Conservation (phyloP, 2,329 filamentous ascomycete species). For the Alternaria gaisen region DNA sequence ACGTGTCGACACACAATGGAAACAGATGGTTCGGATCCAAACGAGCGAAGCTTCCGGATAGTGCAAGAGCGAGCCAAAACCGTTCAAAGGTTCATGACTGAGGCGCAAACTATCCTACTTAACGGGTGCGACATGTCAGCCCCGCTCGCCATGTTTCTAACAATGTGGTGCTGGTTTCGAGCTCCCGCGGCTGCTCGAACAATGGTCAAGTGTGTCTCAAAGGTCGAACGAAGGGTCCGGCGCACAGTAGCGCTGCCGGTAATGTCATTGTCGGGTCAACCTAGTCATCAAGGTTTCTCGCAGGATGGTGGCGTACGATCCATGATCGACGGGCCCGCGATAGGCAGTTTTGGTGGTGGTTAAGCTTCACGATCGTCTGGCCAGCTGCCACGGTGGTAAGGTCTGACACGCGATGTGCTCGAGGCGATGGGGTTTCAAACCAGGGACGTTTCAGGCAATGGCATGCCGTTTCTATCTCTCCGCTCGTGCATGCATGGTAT, state of each 20-base stretch:
- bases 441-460: conserved; percentile 38
- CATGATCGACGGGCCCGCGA: conserved; percentile 31
- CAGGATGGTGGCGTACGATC: conserved; percentile 25
- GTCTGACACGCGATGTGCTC: conserved; percentile 47
- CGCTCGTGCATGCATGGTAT: conserved; percentile 11
- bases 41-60: conserved; percentile 40
- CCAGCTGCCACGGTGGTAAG: conserved; percentile 37
- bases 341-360: conserved; percentile 26
- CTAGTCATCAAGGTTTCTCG: conserved; percentile 29
- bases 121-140: conserved; percentile 27
- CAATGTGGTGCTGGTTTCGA: conserved; percentile 36
- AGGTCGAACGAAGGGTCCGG: conserved; percentile 25
- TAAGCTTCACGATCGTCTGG: conserved; percentile 50
- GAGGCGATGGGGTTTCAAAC: conserved; percentile 42
- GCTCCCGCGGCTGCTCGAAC: conserved; percentile 41
- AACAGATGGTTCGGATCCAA: conserved; percentile 35
- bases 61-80: conserved; percentile 38
- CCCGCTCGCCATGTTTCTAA: conserved; percentile 44
- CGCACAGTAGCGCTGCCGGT: conserved; percentile 22
- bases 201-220: conserved; percentile 33
- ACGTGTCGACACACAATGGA: conserved; percentile 21
- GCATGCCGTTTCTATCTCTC: conserved; percentile 8
- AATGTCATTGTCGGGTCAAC: conserved; percentile 37
- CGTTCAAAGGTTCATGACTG: conserved; percentile 37
- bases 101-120: conserved; percentile 40